Evolutionary conservation across 306 rosid genomes (phyloP).

Genomic region (Chamaecrista fasciculata): DNA sequence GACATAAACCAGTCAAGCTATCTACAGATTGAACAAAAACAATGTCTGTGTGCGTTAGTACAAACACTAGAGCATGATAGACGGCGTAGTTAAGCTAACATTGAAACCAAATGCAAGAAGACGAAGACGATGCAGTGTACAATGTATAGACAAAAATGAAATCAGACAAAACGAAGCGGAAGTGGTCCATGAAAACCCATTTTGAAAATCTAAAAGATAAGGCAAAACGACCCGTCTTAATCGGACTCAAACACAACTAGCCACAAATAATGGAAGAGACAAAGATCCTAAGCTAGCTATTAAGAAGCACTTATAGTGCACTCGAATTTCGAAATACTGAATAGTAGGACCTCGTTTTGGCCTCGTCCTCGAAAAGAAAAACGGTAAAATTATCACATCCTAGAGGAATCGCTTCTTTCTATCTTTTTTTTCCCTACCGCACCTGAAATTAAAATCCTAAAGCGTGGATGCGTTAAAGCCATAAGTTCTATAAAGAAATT

Average conservation of each 20-base stretch:
- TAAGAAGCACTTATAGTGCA: constrained; percentile 26
- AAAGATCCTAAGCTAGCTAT: constrained; percentile 41
- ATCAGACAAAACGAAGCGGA: constrained; percentile 28
- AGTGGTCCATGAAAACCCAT: constrained; percentile 62
- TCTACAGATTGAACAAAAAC: not conserved
- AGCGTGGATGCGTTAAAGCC: not conserved
- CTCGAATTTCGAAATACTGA: constrained; percentile 35
- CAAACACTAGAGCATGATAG: not conserved
- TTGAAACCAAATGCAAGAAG: constrained; percentile 32
- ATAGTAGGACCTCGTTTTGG: constrained; percentile 32
- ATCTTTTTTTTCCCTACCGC: not conserved
- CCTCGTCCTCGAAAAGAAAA: not conserved
- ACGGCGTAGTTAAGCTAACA: not conserved
- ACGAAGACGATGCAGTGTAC: constrained; percentile 26
- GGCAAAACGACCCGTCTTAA: constrained; percentile 35
- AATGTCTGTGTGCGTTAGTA: not conserved
- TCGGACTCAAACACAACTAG: constrained; percentile 23
- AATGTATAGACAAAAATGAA: constrained; percentile 37
- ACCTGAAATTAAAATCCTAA: not conserved
- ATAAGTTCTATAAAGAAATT: not conserved
- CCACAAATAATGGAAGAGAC: constrained; percentile 39
- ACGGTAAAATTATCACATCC: not conserved
- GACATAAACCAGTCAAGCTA: constrained; percentile 22
- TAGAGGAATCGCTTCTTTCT: not conserved
- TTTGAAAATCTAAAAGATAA: constrained; percentile 47